Conservation (phyloP, 1,284 basidiomycete species). For the Mycena citricolor region DNA sequence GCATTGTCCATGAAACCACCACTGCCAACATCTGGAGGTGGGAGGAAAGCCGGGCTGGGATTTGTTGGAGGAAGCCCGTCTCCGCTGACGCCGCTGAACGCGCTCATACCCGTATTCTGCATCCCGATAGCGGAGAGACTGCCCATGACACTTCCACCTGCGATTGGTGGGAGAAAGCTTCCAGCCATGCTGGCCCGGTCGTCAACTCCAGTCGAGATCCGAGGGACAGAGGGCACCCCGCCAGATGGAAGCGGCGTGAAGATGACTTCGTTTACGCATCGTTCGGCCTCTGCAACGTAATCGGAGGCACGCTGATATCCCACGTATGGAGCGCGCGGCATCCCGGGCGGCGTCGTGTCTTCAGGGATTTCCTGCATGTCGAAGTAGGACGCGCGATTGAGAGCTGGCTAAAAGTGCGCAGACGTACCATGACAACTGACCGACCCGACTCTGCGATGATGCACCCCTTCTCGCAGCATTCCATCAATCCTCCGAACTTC, state of each 20-base stretch:
- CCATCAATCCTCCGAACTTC: slow-evolving; percentile 87
- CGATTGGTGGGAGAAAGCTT: slow-evolving; percentile 1
- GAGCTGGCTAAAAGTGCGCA: neutral
- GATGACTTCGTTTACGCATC: slow-evolving; percentile 54
- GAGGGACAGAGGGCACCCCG: slow-evolving; percentile 14
- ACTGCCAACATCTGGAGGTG: slow-evolving; percentile 13
- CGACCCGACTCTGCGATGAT: slow-evolving; percentile 84
- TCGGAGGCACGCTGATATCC: slow-evolving; percentile 62
- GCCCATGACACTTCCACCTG: neutral
- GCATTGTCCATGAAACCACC: slow-evolving; percentile 8
- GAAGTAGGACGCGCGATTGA: slow-evolving; percentile 1
- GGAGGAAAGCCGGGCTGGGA: slow-evolving; percentile 14
- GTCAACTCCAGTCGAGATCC: slow-evolving; percentile 20
- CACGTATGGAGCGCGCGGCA: slow-evolving; percentile 72
- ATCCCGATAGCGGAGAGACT: slow-evolving; percentile 7
- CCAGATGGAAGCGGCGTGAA: slow-evolving; percentile 46
- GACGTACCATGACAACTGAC: slow-evolving; percentile 64
- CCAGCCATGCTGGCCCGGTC: neutral
- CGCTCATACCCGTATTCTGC: slow-evolving; percentile 15
- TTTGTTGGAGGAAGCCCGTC: neutral
- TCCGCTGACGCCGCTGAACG: neutral
- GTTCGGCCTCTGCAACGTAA: slow-evolving; percentile 64
- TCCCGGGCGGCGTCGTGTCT: slow-evolving; percentile 78
- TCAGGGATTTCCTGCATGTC: slow-evolving; percentile 72
- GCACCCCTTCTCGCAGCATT: slow-evolving; percentile 85